These are phyloP conservation scores for Fusarium nodosum DNA, from an alignment of 2,329 filamentous ascomycete genomes.

Conservation along the genomic window DNA sequence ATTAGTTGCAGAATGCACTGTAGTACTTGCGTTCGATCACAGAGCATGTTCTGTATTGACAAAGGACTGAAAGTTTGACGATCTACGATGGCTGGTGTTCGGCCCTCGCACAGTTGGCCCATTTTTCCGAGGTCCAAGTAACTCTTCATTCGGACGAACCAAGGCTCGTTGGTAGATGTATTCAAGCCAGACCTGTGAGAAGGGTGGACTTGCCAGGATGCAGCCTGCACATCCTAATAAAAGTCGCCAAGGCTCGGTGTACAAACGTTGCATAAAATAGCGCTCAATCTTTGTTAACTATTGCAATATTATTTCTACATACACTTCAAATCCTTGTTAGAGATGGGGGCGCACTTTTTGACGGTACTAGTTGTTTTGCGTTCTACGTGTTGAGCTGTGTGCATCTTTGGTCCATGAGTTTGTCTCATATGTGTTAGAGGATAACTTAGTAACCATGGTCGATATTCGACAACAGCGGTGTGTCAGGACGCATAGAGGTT, in stretches of 20 bases:
- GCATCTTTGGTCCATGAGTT: constrained; percentile 7
- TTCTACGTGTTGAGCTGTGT: not conserved
- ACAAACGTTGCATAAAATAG: constrained; percentile 38
- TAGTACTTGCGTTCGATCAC: not conserved
- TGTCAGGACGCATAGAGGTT: constrained; percentile 10
- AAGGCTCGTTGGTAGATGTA: constrained; percentile 14
- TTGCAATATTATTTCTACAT: constrained; percentile 29
- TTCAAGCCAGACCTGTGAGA: constrained; percentile 16
- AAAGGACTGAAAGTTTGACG: constrained; percentile 26
- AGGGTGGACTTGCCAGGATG: constrained; percentile 26
- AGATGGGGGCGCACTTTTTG: constrained; percentile 2
- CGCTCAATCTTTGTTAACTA: constrained; percentile 26
- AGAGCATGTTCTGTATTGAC: constrained; percentile 1
- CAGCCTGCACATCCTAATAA: constrained; percentile 41
- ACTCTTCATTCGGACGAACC: constrained; percentile 9
- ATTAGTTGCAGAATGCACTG: not conserved
- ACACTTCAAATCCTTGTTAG: not conserved
- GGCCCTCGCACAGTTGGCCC: not conserved
- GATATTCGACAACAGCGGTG: not conserved
- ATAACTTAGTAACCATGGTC: not conserved
- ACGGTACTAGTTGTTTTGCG: not conserved
- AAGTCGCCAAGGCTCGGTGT: constrained; percentile 13
- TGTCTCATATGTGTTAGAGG: constrained; percentile 27
- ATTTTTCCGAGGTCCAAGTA: constrained; percentile 2
- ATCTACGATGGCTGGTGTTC: constrained; percentile 31